Evolutionary conservation across 768 basidiomycete genomes (phyloP).

Genomic region (Gloeophyllum trabeum): DNA sequence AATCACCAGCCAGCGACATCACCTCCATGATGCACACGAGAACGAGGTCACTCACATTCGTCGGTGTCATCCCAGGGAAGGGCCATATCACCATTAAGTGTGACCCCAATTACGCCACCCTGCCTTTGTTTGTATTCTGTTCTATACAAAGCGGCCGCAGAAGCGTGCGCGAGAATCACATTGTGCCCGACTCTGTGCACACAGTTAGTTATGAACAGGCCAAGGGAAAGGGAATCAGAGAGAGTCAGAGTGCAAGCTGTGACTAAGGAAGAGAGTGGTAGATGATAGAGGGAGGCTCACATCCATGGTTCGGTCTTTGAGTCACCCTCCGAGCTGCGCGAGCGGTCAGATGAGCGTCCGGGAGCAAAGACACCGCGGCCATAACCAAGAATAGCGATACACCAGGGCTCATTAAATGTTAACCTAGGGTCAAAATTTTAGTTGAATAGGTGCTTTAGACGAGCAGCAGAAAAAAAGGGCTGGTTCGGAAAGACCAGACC

Average conservation of each 20-base stretch:
- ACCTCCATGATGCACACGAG: too few relatives aligned
- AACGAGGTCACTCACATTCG: constrained; percentile 47
- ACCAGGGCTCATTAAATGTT: constrained; percentile 73
- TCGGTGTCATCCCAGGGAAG: constrained; percentile 61
- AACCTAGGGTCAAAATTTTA: too few relatives aligned
- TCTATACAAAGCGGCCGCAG: constrained; percentile 55
- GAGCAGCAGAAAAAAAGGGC: constrained; percentile 6
- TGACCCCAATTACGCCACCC: constrained; percentile 66
- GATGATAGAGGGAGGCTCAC: too few relatives aligned
- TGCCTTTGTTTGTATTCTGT: constrained; percentile 53
- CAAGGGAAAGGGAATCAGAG: background rate
- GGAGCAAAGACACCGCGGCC: constrained; percentile 63
- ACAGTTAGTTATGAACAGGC: constrained; percentile 5
- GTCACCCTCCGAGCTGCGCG: constrained; percentile 46
- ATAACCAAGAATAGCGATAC: constrained; percentile 59
- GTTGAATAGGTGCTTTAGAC: constrained; percentile 17
- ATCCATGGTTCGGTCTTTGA: constrained; percentile 62
- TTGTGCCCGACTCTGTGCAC: constrained; percentile 50
- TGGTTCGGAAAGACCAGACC: background rate
- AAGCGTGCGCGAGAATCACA: constrained; percentile 59
- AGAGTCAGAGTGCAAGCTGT: constrained; percentile 2
- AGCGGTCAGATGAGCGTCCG: constrained; percentile 54
- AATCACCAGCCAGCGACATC: too few relatives aligned
- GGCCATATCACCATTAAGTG: constrained; percentile 67
- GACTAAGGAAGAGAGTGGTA: constrained; percentile 1